A percentile compares a stretch with the other conserved stretches of the same genome.
Conservation (phyloP, 169 alveolate genomes). For the Neospora caninum region DNA sequence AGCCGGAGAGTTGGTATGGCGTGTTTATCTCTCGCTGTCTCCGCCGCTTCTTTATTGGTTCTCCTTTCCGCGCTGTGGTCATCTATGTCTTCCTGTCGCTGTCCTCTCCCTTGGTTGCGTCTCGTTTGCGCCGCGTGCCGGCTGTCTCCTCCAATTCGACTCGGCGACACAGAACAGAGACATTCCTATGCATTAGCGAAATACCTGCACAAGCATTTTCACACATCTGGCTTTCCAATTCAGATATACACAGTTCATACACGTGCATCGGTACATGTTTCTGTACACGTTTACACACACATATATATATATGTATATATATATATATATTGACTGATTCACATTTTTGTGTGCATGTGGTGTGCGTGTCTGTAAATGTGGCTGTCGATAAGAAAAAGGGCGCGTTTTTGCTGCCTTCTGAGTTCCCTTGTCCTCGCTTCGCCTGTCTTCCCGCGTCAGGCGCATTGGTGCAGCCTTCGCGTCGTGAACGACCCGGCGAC, state of each 20-base stretch:
- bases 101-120: no score
- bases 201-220: no score
- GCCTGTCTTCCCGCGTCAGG: not conserved
- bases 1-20: not conserved
- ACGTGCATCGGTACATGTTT: not conserved
- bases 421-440: not conserved
- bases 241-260: no score
- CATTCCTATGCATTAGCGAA: no score
- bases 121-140: no score
- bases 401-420: not conserved
- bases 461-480: not conserved
- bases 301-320: no score
- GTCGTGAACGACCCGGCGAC: slow-evolving; percentile 5
- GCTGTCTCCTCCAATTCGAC: no score
- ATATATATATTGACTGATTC: not conserved
- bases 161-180: no score
- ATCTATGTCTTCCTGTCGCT: no score
- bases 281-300: not conserved
- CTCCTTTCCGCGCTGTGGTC: not conserved
- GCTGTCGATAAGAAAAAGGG: not conserved
- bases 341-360: no score
- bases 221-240: no score
- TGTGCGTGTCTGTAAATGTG: not conserved
- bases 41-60: not conserved
- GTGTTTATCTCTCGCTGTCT: not conserved